Conservation (phyloP, 352 stramenopile genomes). For the Globisporangium radiosum region DNA sequence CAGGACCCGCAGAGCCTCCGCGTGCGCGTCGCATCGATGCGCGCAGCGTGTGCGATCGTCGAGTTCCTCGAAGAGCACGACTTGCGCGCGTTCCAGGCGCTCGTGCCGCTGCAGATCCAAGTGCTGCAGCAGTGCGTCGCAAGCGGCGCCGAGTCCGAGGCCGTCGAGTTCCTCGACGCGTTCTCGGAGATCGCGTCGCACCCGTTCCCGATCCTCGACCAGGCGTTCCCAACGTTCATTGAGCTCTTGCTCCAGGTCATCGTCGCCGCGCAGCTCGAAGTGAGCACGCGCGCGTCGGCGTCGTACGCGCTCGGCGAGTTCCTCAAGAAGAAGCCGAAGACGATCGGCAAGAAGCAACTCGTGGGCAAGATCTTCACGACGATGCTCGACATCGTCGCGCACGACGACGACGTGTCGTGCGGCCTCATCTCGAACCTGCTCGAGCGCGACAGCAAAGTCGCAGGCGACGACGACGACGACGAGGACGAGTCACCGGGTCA, state of each 20-base stretch:
- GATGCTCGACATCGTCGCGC: conserved; percentile 81
- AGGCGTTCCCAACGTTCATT: conserved; percentile 74
- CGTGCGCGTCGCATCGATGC: conserved; percentile 78
- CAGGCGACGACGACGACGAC: conserved; percentile 43
- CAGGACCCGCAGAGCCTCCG: conserved; percentile 80
- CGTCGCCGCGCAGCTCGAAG: conserved; percentile 64
- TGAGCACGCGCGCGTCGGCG: conserved; percentile 71
- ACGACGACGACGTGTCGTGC: conserved; percentile 71
- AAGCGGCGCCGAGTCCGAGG: conserved; percentile 66
- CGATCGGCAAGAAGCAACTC: conserved; percentile 79
- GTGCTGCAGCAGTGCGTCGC: conserved; percentile 81
- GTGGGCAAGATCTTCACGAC: conserved; percentile 81
- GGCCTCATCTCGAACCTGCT: conserved; percentile 80
- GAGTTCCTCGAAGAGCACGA: conserved; percentile 80
- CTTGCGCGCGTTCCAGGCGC: conserved; percentile 57
- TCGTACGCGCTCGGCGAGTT: conserved; percentile 81
- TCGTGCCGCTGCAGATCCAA: conserved; percentile 81
- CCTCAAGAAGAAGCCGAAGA: conserved; percentile 87
- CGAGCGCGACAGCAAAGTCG: conserved; percentile 50
- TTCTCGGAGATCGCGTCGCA: conserved; percentile 83
- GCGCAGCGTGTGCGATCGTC: conserved; percentile 66
- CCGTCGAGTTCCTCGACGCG: conserved; percentile 84
- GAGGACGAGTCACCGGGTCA: conserved; percentile 78
- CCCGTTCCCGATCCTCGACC: conserved; percentile 80
- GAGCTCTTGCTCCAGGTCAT: conserved; percentile 82